phyloP scores from a whole-genome alignment of 371 early-diverging fungal species.

The Choanephora cucurbitarum region DNA sequence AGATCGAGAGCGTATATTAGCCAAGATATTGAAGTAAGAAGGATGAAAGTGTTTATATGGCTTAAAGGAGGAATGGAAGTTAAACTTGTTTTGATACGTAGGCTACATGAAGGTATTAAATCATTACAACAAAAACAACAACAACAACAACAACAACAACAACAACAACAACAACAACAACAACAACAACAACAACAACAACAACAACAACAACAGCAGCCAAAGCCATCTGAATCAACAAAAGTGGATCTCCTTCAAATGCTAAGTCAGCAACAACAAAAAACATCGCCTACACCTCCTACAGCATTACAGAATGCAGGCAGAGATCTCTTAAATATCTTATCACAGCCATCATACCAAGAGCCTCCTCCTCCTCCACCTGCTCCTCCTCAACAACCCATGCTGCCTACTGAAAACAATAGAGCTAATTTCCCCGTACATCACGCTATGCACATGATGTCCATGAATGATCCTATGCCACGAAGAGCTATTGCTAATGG shows the following conservation, averaged over 20 bases:
- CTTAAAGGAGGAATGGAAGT: too few relatives aligned
- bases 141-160: conserved; percentile 9
- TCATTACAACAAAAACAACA: conserved; percentile 18
- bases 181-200: conserved; percentile 13
- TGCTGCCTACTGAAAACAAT: too few relatives aligned
- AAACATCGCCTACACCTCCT: conserved; percentile 13
- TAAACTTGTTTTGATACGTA: too few relatives aligned
- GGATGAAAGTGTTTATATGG: too few relatives aligned
- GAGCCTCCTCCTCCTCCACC: too few relatives aligned
- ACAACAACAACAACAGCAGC: conserved; percentile 9
- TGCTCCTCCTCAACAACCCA: too few relatives aligned
- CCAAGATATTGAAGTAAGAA: conserved; percentile 62
- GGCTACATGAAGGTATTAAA: conserved; percentile 35
- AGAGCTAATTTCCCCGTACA: background rate
- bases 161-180: conserved; percentile 9
- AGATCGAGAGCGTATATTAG: conserved; percentile 65
- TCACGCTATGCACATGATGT: background rate
- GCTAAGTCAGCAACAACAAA: conserved; percentile 24
- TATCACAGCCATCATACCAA: background rate
- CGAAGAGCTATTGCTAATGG: conserved; percentile 20
- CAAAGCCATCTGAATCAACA: conserved; percentile 10
- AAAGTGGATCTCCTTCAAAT: conserved; percentile 38
- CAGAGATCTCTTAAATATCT: conserved; percentile 12
- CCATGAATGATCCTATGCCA: background rate
- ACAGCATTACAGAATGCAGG: conserved; percentile 12